phyloP scores from a whole-genome alignment of 192 early-diverging fungal genomes.

The Dissophora globulifera region DNA sequence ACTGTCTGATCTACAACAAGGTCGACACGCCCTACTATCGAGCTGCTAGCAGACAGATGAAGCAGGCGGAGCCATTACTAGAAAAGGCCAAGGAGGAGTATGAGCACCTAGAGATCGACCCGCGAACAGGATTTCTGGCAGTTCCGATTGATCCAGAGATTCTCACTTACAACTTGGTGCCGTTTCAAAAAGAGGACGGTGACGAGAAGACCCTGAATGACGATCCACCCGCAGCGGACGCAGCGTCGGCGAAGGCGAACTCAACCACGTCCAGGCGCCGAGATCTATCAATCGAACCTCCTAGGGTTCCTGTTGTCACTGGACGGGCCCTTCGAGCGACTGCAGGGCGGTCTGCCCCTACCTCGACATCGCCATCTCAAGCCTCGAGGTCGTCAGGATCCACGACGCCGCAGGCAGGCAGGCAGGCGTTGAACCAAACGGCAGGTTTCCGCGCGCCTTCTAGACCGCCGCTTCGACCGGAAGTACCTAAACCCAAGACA shows the following conservation, averaged over 20 bases:
- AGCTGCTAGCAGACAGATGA: slow-evolving; percentile 67
- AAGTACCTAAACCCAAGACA: slow-evolving; percentile 43
- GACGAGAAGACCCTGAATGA: slow-evolving; percentile 3
- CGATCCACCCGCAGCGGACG: not conserved
- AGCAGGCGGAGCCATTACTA: slow-evolving; percentile 48
- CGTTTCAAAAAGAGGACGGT: slow-evolving; percentile 28
- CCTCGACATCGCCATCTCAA: not conserved
- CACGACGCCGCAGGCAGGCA: not conserved
- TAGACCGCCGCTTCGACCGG: not conserved
- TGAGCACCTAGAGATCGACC: slow-evolving; percentile 48
- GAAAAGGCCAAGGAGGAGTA: slow-evolving; percentile 57
- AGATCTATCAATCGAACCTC: slow-evolving; percentile 1
- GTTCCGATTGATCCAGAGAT: slow-evolving; percentile 60
- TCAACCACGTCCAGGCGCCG: not conserved
- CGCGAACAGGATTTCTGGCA: slow-evolving; percentile 54
- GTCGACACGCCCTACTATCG: slow-evolving; percentile 77
- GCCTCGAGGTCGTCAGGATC: not conserved
- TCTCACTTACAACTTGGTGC: slow-evolving; percentile 58
- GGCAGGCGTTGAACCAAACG: slow-evolving; percentile 4
- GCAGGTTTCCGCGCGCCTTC: slow-evolving; percentile 25
- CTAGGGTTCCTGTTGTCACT: slow-evolving; percentile 7
- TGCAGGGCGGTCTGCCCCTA: slow-evolving; percentile 3
- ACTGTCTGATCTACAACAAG: slow-evolving; percentile 82
- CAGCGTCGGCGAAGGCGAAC: not conserved
- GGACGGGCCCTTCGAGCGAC: slow-evolving; percentile 20